A percentile compares a stretch with the other conserved stretches of the same genome.
Evolutionary conservation across 176 grass and related monocot species (phyloP).

Genomic region (Ensete ventricosum): DNA sequence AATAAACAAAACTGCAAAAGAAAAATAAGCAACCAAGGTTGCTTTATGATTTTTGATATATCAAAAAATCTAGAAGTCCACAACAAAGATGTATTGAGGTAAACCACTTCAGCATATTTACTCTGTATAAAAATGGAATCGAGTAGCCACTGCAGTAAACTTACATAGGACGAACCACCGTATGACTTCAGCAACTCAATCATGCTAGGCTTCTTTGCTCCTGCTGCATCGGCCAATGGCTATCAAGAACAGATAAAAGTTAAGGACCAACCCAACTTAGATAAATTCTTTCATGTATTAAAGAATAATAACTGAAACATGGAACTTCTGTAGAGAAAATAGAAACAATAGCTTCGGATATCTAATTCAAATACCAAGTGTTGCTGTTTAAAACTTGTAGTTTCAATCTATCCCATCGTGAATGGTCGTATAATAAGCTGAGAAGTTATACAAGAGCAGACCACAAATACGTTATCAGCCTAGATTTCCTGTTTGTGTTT

Average conservation of each 20-base stretch:
- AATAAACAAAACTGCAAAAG: not conserved
- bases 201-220: slow-evolving; percentile 64
- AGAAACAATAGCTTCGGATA: no score
- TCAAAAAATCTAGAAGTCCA: not conserved
- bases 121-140: not conserved
- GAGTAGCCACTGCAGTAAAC: not conserved
- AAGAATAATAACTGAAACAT: no score
- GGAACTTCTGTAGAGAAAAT: no score
- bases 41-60: not conserved
- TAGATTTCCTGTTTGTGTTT: no score
- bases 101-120: not conserved
- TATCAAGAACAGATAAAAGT: slow-evolving; percentile 25
- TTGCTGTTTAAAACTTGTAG: no score
- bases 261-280: not conserved
- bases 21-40: not conserved
- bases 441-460: no score
- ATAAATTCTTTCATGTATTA: not conserved
- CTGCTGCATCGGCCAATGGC: slow-evolving; percentile 94
- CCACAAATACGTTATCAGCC: no score
- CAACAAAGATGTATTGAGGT: not conserved
- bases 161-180: slow-evolving; percentile 83
- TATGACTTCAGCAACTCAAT: slow-evolving; percentile 68
- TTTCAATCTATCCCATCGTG: no score
- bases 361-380: no score
- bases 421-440: no score